Percentiles rank a stretch among this genome's conserved stretches.
phyloP scores from a whole-genome alignment of 225 moss, liverwort and hornwort genomes.

The Physcomitrium patens region DNA sequence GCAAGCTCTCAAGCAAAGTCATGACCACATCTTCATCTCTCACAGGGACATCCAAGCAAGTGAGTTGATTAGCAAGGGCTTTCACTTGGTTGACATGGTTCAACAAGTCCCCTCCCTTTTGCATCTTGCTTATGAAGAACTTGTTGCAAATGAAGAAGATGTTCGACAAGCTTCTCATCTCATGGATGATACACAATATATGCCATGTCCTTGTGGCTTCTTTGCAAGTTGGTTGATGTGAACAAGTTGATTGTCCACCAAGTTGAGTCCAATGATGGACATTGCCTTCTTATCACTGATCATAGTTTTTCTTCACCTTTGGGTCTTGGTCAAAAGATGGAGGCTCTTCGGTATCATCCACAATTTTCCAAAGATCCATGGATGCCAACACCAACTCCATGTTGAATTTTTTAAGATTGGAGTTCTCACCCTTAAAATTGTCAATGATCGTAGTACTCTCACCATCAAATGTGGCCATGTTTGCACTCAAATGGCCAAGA shows the following conservation, averaged over 20 bases:
- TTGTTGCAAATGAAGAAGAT: too few species aligned
- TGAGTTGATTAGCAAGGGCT: too few species aligned
- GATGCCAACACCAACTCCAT: conserved; percentile 17
- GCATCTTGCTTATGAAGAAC: too few species aligned
- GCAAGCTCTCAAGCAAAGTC: too few species aligned
- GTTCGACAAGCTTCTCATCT: too few species aligned
- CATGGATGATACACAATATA: too few species aligned
- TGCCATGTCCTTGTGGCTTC: not conserved
- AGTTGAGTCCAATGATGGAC: conserved; percentile 22
- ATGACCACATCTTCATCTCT: too few species aligned
- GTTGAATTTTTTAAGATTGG: not conserved
- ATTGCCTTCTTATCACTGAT: not conserved
- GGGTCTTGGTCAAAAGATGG: conserved; percentile 3
- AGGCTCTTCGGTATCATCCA: not conserved
- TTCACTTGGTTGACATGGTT: too few species aligned
- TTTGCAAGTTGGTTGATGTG: conserved; percentile 1
- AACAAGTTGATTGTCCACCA: conserved; percentile 35
- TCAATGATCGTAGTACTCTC: not conserved
- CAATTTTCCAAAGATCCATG: conserved; percentile 30
- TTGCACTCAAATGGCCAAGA: too few species aligned
- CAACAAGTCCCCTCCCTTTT: too few species aligned
- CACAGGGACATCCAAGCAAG: too few species aligned
- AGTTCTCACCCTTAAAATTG: not conserved
- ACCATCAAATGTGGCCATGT: not conserved
- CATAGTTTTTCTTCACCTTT: conserved; percentile 26